Conservation (phyloP, 2,329 filamentous ascomycete species). For the Calonectria henricotiae region DNA sequence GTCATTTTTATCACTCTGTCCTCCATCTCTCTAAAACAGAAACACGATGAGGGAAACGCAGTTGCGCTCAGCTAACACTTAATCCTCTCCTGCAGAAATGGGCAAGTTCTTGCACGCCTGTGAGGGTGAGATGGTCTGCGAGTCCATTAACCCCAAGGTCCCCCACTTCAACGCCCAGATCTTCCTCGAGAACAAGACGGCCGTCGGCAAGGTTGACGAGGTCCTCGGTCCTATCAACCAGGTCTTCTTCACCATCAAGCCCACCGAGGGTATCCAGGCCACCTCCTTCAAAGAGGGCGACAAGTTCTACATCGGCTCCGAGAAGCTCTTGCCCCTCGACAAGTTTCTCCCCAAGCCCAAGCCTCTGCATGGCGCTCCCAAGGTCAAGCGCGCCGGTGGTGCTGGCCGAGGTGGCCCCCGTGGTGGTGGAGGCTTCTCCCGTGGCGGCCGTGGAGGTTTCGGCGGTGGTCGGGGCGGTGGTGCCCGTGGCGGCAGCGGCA, state of each 20-base stretch:
- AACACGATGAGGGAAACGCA: too few relatives aligned
- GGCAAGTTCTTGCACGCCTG: slow-evolving; percentile 94
- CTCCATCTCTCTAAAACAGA: neutral
- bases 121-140: slow-evolving; percentile 98
- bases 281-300: slow-evolving; percentile 95
- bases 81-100: slow-evolving; percentile 75
- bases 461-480: slow-evolving; percentile 57
- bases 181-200: slow-evolving; percentile 98
- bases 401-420: slow-evolving; percentile 59
- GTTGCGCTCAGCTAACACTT: slow-evolving; percentile 34
- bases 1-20: slow-evolving; percentile 29
- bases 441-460: slow-evolving; percentile 56
- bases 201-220: slow-evolving; percentile 97
- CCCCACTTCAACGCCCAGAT: slow-evolving; percentile 99
- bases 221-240: slow-evolving; percentile 98
- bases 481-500: slow-evolving; percentile 54
- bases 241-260: slow-evolving; percentile 98
- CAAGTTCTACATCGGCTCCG: slow-evolving; percentile 95
- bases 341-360: slow-evolving; percentile 98
- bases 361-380: slow-evolving; percentile 75
- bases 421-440: slow-evolving; percentile 51
- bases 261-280: slow-evolving; percentile 95
- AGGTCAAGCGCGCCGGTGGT: slow-evolving; percentile 74
- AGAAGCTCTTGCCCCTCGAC: slow-evolving; percentile 95
- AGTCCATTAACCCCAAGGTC: slow-evolving; percentile 94